Evolutionary conservation across 1,139 yeast genomes (phyloP).

Genomic region (Insectozyma bohioensis): DNA sequence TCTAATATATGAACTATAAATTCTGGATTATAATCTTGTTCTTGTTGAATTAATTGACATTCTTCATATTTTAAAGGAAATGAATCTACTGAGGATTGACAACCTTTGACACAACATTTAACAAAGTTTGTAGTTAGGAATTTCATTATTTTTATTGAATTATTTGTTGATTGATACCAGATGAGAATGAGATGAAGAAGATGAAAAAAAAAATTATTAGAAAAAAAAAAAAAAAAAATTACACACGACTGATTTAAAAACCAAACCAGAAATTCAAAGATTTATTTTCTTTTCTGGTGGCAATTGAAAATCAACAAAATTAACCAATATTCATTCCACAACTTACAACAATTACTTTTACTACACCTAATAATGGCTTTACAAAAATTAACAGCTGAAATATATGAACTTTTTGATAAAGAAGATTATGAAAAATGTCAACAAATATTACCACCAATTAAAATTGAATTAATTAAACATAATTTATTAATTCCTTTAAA

Average conservation of each 20-base stretch:
- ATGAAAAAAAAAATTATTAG: not conserved
- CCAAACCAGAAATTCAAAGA: too few relatives aligned
- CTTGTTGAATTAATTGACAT: slow-evolving; percentile 72
- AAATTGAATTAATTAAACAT: slow-evolving; percentile 75
- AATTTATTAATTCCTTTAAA: slow-evolving; percentile 72
- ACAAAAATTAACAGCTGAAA: slow-evolving; percentile 60
- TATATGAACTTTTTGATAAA: slow-evolving; percentile 61
- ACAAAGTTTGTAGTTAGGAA: slow-evolving; percentile 93
- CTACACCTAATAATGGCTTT: too few relatives aligned
- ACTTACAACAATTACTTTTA: too few relatives aligned
- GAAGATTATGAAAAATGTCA: slow-evolving; percentile 64
- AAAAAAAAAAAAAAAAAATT: too few relatives aligned
- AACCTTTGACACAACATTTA: slow-evolving; percentile 84
- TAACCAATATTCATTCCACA: not conserved
- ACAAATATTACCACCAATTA: slow-evolving; percentile 65
- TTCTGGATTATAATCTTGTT: slow-evolving; percentile 80
- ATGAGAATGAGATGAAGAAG: not conserved
- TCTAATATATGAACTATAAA: slow-evolving; percentile 76
- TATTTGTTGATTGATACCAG: not conserved
- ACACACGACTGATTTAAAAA: slow-evolving; percentile 1
- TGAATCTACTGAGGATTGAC: slow-evolving; percentile 71
- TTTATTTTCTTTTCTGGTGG: slow-evolving; percentile 5
- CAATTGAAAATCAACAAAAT: slow-evolving; percentile 3
- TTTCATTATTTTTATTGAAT: slow-evolving; percentile 82
- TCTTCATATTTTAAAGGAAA: slow-evolving; percentile 79